A percentile compares a stretch with the other conserved stretches of the same genome.
phyloP scores from a whole-genome alignment of 78 protist genomes.

The Dictyostelium brefeldianum region DNA sequence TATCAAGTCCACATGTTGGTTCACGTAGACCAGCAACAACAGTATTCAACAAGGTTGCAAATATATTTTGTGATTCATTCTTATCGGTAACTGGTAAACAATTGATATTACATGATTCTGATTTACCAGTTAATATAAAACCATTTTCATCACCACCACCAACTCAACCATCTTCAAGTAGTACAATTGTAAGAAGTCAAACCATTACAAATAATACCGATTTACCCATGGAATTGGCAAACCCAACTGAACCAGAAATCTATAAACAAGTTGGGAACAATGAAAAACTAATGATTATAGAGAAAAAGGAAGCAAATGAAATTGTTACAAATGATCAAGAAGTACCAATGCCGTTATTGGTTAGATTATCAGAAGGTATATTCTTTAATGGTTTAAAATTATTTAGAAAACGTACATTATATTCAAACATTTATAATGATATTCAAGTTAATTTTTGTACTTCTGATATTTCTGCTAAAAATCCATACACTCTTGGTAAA shows the following conservation, averaged over 20 bases:
- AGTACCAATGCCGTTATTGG: conserved; percentile 14
- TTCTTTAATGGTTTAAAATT: conserved; percentile 15
- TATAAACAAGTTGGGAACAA: conserved; percentile 1
- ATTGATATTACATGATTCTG: conserved; percentile 31
- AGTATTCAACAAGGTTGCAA: conserved; percentile 14
- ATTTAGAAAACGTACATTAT: conserved; percentile 35
- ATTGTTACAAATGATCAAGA: conserved; percentile 22
- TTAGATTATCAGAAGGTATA: neutral
- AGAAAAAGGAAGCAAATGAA: conserved; percentile 14
- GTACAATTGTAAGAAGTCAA: neutral
- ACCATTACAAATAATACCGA: neutral
- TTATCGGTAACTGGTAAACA: conserved; percentile 38
- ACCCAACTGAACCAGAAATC: neutral
- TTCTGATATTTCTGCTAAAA: conserved; percentile 48
- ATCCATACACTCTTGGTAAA: conserved; percentile 44
- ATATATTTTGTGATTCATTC: neutral
- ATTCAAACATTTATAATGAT: conserved; percentile 54
- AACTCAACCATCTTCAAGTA: neutral
- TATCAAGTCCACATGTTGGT: conserved; percentile 59
- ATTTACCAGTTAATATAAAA: neutral
- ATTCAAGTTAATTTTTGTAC: conserved; percentile 65
- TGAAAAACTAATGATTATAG: neutral
- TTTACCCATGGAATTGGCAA: neutral
- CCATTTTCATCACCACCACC: neutral
- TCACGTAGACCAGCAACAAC: conserved; percentile 45